These are phyloP conservation scores for Artemisia annua DNA, from an alignment of 129 eudicot genomes.

Conservation along the genomic window DNA sequence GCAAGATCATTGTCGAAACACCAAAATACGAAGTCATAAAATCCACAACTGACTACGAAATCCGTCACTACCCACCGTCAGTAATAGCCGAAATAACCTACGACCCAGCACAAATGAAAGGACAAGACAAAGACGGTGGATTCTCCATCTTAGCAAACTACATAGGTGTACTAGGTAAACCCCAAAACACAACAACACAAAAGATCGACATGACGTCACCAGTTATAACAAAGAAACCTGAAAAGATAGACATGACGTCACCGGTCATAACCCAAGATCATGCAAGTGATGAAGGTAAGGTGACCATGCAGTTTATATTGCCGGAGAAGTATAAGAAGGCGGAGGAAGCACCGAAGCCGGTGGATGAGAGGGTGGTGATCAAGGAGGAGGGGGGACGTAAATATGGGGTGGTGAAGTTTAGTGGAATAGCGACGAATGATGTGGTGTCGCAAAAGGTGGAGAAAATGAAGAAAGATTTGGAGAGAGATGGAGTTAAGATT, in stretches of 20 bases:
- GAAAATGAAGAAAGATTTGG: slow-evolving; percentile 57
- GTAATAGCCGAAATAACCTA: slow-evolving; percentile 75
- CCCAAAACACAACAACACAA: slow-evolving; percentile 63
- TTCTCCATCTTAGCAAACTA: slow-evolving; percentile 74
- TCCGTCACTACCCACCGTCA: slow-evolving; percentile 71
- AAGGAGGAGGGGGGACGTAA: slow-evolving; percentile 75
- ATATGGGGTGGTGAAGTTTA: slow-evolving; percentile 76
- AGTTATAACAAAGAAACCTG: slow-evolving; percentile 46
- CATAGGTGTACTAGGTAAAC: slow-evolving; percentile 77
- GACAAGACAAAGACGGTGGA: slow-evolving; percentile 66
- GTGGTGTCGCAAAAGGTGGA: slow-evolving; percentile 69
- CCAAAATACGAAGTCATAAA: slow-evolving; percentile 58
- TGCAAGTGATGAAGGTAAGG: slow-evolving; percentile 3
- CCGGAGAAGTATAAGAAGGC: slow-evolving; percentile 64
- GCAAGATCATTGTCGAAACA: slow-evolving; percentile 68
- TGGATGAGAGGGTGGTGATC: slow-evolving; percentile 95
- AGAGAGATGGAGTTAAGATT: slow-evolving; percentile 66
- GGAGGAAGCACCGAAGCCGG: slow-evolving; percentile 84
- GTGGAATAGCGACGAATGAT: slow-evolving; percentile 62
- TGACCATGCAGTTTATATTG: slow-evolving; percentile 72
- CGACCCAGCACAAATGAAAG: slow-evolving; percentile 63
- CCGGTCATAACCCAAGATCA: slow-evolving; percentile 50
- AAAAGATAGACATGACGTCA: slow-evolving; percentile 75
- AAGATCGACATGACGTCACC: slow-evolving; percentile 85
- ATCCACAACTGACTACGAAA: slow-evolving; percentile 57